These are phyloP conservation scores for Tripidium arundinaceum DNA, from an alignment of 202 grass and related monocot genomes.

Conservation along the genomic window DNA sequence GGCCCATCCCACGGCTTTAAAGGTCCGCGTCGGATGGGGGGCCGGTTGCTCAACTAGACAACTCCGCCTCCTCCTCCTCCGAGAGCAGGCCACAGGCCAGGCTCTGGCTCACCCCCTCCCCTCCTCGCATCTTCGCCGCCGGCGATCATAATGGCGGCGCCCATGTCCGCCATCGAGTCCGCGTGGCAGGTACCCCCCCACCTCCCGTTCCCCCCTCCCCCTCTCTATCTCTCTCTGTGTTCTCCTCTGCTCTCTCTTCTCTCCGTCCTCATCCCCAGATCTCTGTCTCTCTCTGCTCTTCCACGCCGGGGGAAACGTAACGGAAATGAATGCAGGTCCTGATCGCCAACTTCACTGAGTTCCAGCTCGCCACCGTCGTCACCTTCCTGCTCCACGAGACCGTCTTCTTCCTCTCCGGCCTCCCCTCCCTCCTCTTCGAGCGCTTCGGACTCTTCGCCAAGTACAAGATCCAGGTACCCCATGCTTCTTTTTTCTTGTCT, in stretches of 20 bases:
- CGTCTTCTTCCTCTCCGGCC: slow-evolving; percentile 81
- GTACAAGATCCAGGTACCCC: slow-evolving; percentile 78
- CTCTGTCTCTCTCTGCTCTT: not conserved
- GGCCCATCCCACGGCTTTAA: not conserved
- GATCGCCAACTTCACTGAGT: slow-evolving; percentile 62
- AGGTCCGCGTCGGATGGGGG: not conserved
- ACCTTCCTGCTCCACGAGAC: slow-evolving; percentile 84
- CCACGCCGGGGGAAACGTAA: not conserved
- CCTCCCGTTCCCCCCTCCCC: not conserved
- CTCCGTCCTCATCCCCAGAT: slow-evolving; percentile 3
- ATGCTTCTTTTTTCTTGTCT: not conserved
- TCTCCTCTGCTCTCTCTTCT: not conserved
- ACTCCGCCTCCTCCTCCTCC: not conserved
- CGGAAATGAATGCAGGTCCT: slow-evolving; percentile 44
- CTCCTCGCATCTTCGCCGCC: not conserved
- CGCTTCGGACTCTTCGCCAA: slow-evolving; percentile 78
- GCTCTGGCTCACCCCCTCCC: not conserved
- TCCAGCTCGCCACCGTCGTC: slow-evolving; percentile 71
- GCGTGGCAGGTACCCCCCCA: slow-evolving; percentile 52
- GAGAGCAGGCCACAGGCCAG: not conserved
- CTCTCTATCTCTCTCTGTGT: not conserved
- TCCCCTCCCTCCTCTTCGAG: slow-evolving; percentile 86
- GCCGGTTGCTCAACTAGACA: not conserved
- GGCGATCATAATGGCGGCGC: slow-evolving; percentile 29
- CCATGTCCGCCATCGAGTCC: slow-evolving; percentile 43